phyloP scores from a whole-genome alignment of 2,329 filamentous ascomycete genomes.

The Aureobasidium sp. region DNA sequence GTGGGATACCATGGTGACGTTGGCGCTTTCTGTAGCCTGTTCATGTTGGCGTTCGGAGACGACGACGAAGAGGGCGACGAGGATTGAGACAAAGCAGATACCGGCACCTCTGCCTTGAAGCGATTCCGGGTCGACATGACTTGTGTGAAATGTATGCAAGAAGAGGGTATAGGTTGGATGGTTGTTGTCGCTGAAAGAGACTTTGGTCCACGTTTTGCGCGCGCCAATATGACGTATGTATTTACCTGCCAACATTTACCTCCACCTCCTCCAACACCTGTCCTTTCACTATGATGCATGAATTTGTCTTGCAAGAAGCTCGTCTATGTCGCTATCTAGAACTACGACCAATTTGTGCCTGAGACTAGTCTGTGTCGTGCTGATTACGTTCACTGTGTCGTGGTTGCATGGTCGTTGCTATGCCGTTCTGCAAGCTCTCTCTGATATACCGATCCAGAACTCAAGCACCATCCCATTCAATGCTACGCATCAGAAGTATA shows the following conservation, averaged over 20 bases:
- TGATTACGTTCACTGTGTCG: background rate
- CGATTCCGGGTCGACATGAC: constrained; percentile 2
- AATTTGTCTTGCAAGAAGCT: background rate
- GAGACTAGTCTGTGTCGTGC: background rate
- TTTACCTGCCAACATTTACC: constrained; percentile 1
- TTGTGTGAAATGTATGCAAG: background rate
- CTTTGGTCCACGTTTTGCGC: constrained; percentile 4
- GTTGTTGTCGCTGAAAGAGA: background rate
- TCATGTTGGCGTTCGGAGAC: background rate
- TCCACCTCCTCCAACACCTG: background rate
- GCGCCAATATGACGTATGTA: background rate
- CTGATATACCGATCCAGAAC: background rate
- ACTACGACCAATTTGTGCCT: no score
- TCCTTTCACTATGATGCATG: background rate
- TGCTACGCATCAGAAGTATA: no score
- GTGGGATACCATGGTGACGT: constrained; percentile 59
- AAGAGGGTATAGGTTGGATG: background rate
- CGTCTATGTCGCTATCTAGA: no score
- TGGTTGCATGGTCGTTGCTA: background rate
- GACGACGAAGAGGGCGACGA: background rate
- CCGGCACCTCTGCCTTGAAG: background rate
- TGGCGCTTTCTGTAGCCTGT: background rate
- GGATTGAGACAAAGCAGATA: background rate
- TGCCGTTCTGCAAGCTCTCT: background rate
- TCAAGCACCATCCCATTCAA: background rate